Conservation (phyloP, 208 protist genomes). For the Acanthamoeba royreba region DNA sequence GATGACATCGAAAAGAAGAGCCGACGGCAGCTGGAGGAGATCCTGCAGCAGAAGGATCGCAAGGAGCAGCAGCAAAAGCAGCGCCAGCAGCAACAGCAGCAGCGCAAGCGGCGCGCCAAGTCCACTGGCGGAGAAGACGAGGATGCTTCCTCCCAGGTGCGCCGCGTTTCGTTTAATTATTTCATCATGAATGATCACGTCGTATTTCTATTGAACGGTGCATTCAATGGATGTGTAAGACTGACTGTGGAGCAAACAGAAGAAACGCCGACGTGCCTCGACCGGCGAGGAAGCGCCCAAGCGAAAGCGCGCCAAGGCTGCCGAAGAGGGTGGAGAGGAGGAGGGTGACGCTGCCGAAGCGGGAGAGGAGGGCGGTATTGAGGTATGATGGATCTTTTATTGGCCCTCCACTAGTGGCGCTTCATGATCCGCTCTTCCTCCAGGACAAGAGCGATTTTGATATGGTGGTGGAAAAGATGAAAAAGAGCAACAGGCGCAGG, state of each 20-base stretch:
- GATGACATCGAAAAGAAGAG: no score
- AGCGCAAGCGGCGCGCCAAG: not conserved
- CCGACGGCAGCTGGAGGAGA: not conserved
- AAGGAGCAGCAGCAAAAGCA: not conserved
- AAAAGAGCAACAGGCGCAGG: not conserved
- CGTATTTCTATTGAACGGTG: not conserved
- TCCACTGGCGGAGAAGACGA: no score
- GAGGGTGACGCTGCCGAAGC: not conserved
- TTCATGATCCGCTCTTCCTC: no score
- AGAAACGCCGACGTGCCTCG: not conserved
- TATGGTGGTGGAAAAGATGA: not conserved
- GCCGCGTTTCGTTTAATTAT: not conserved
- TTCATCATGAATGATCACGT: no score
- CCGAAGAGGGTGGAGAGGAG: not conserved
- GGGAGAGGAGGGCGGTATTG: not conserved
- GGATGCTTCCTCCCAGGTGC: not conserved
- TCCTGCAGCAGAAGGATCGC: conserved; percentile 23
- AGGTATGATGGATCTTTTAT: no score
- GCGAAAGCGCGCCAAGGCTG: not conserved
- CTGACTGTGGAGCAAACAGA: not conserved
- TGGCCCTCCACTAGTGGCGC: no score
- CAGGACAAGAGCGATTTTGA: conserved; percentile 11
- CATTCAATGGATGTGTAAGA: not conserved
- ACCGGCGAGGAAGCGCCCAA: not conserved
- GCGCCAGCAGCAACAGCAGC: not conserved